Base-by-base conservation (phyloP, 2,329 filamentous ascomycete genomes). In the Stagonosporopsis cucurbitacearum region DNA sequence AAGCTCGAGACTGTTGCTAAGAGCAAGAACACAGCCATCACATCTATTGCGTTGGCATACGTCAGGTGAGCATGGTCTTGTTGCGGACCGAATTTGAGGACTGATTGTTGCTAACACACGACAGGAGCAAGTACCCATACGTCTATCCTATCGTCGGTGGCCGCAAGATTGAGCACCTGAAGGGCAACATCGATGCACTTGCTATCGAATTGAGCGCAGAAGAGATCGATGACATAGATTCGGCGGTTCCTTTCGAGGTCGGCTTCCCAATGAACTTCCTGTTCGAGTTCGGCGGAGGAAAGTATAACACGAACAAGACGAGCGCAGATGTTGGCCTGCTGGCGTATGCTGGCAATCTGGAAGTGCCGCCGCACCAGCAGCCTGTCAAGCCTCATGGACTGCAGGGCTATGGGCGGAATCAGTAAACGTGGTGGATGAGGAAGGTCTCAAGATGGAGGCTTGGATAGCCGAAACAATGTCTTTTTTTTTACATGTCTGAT, bases 61-160 rank as follows among this genome's bases (percentile, higher is more conserved):
- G 85, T 43, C 25, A 43, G 40, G 40, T 92, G 5, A 81, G 89
- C 79, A 81, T 19, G 4, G 12, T 22, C 20, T 13, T 25, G 2
- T 5, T 13, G 5, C 9, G 13, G 2, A 2, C 84, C 20, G 33
- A 11, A 36, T 6, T 3, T n/a, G 11, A 28, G 23, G 15, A 23
- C 11, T 20, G 17, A 6, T 6, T 2, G 12, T 15, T 15, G 12
- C 25, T 32, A 20, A 43, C 19, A 20, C 2, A 3, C 17, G 32
- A 17, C 40, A 43, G 40, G 25, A 43, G 25, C 64, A 92, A 92
- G 76, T 79, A 85, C 0, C 85, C 88, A 0, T 87, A 89, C 59
- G 88, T 92, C 11, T 91, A 90, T 66, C 90, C 90, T 0, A 86
- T 93, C 30, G 80, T 92, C 8, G 89, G 90, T 6, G 87, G 88